phyloP scores from a whole-genome alignment of 345 rosid genomes.

The Acer campestre region DNA sequence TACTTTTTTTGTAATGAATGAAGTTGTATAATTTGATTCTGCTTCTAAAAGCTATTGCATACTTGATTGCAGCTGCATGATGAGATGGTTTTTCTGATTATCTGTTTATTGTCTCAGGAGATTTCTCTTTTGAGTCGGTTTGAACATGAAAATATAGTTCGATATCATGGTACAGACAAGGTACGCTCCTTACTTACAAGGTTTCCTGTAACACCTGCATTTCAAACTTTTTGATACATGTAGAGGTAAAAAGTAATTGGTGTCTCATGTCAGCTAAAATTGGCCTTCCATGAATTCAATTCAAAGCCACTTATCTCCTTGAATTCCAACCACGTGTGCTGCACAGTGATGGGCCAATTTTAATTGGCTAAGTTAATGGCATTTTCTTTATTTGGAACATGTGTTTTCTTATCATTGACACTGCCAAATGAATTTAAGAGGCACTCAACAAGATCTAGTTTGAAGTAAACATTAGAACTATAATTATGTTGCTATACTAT shows the following conservation, averaged over 20 bases:
- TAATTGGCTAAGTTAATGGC: background rate
- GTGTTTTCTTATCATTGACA: background rate
- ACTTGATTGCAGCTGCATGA: background rate
- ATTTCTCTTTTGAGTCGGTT: slow-evolving; percentile 78
- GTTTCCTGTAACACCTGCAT: background rate
- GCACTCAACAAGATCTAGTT: background rate
- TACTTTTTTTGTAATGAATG: too few relatives aligned
- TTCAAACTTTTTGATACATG: background rate
- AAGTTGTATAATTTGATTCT: background rate
- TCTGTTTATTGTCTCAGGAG: slow-evolving; percentile 52
- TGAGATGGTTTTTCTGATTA: slow-evolving; percentile 6
- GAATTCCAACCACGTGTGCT: background rate
- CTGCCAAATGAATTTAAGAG: background rate
- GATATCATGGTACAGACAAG: slow-evolving; percentile 75
- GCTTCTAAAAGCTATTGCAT: background rate
- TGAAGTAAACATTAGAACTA: background rate
- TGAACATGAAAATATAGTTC: slow-evolving; percentile 85
- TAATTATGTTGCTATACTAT: background rate
- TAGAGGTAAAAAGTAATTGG: background rate
- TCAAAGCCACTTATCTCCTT: background rate
- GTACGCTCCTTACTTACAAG: slow-evolving; percentile 34
- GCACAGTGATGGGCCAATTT: background rate
- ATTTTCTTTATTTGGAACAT: background rate
- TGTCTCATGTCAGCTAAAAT: background rate
- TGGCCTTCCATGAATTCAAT: background rate